Percentiles rank a stretch among this genome's conserved stretches.
Conservation (phyloP, 208 protist species). For the Leishmania turanica region DNA sequence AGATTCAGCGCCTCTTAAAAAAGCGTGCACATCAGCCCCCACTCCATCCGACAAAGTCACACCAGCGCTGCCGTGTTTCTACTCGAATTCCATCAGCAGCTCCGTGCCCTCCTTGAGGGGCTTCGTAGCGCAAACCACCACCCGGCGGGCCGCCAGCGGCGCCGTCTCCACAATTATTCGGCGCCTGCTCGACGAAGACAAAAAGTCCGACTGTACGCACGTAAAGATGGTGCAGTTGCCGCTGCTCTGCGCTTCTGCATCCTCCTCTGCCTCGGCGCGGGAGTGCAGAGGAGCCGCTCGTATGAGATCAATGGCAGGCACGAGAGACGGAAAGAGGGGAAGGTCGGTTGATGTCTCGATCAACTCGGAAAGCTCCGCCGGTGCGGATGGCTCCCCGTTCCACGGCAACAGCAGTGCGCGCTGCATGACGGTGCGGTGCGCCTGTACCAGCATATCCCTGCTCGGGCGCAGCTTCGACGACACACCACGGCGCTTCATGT, state of each 20-base stretch:
- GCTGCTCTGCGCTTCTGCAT: neutral
- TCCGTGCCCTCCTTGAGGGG: constrained; percentile 69
- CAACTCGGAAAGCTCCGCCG: constrained; percentile 67
- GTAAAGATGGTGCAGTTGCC: constrained; percentile 79
- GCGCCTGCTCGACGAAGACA: constrained; percentile 57
- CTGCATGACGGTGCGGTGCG: constrained; percentile 63
- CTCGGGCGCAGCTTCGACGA: constrained; percentile 23
- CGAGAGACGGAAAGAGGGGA: constrained; percentile 68
- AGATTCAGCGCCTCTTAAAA: neutral
- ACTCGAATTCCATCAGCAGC: constrained; percentile 65
- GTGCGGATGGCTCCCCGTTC: constrained; percentile 72
- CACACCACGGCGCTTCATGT: constrained; percentile 30
- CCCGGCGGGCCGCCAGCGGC: constrained; percentile 49
- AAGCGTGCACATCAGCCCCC: neutral
- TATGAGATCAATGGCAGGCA: constrained; percentile 82
- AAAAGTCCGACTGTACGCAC: constrained; percentile 73
- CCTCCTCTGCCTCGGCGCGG: neutral
- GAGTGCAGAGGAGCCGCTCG: constrained; percentile 15
- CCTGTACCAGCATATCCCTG: constrained; percentile 38
- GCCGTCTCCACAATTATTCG: constrained; percentile 61
- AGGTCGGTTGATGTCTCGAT: constrained; percentile 50
- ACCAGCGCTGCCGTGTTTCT: neutral
- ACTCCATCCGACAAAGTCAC: neutral
- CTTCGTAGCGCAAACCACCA: constrained; percentile 76
- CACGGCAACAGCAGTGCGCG: constrained; percentile 68